Base-by-base conservation (phyloP, 2,329 filamentous ascomycete genomes). In the Trichoderma sp. region DNA sequence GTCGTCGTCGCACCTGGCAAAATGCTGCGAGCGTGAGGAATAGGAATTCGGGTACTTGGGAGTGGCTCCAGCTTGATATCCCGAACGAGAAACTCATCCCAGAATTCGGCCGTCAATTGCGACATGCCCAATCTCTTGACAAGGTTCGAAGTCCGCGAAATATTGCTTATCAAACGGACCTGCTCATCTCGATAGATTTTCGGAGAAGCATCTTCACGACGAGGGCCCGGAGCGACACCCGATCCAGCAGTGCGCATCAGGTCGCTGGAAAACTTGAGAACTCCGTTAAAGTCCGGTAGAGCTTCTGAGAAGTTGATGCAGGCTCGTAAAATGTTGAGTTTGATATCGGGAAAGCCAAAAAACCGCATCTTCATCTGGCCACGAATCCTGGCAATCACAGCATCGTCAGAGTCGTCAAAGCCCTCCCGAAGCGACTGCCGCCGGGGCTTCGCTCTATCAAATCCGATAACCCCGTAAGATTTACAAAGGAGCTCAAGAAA, bases 271-370 rank as follows among this genome's bases (percentile, higher is more conserved):
- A 94, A 96, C 70, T 89, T 89, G 27, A 98, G 82, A n/a, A 97
- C 93, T 5, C 95, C 95, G 59, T 91, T 86, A 74, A 97, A 96
- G 78, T 98, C 94, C 1, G 95, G 94, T 66, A 98, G 83, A 0
- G 96, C 95, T 81, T 99, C 96, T 66, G 92, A 97, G 71, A 98
- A 92, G 78, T 94, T 94, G 75, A 97, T 93, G 76, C 95, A 97
- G n/a, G 92, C 90, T 72, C 92, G 88, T 13, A 98, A 83, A 63
- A 98, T 89, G 77, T 97, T 93, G 65, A 96, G 85, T 79, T 98
- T 98, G 73, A 97, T 82, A 69, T 87, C 87, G 13, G 89, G 83
- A 75, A 94, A 93, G 4, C 96, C 96, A 77, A 94, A 97, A 52
- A 85, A 82, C n/a, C 88, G 83, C 35, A 83, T 79, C 7, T 84